Evolutionary conservation across 2,329 filamentous ascomycete species (phyloP), one percentile per base, ranked within the genome.

Genomic region (Hansfordia pulvinata): DNA sequence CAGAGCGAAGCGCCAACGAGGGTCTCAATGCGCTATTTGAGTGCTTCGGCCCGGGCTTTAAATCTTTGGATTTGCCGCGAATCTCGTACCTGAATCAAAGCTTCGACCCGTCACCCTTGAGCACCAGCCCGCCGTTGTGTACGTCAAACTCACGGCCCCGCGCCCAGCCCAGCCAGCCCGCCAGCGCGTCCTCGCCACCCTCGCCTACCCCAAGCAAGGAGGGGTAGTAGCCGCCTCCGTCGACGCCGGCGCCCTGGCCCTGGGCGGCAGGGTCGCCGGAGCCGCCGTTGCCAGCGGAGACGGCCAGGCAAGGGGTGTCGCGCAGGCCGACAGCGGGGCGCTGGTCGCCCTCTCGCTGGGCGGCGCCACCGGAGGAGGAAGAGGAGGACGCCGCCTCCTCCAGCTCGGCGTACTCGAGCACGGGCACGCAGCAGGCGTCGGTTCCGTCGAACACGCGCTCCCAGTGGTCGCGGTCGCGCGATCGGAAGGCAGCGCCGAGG

Each of bases 361-460:
- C 26, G 19, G n/a, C n/a, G n/a, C n/a, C n/a, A n/a, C n/a, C n/a
- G n/a, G n/a, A n/a, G n/a, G n/a, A n/a, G n/a, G n/a, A n/a, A n/a
- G n/a, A n/a, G n/a, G n/a, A n/a, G 43, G 33, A 44, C 55, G 54
- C n/a, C 47, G 22, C 13, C 4, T 18, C 36, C 42, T 83, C 69
- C 22, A 93, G 58, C 53, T 93, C 85, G 0, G 39, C 43, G 37
- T 84, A 81, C 18, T 74, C 75, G 21, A 93, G 57, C 2, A 96
- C 81, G 0, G 88, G 88, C n/a, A 82, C 84, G 35, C 79, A 84
- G 50, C 88, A 96, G 2, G 88, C 88, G 54, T 96, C 88, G 0
- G 81, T 90, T 8, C 80, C 82, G 47, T 93, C 82, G 47, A 94
- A 96, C 5, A 93, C 58, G 4, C 33, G 47, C 52, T 93, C 88